Evolutionary conservation across 2,329 filamentous ascomycete species (phyloP).

Genomic region (Tolypocladium amazonense): DNA sequence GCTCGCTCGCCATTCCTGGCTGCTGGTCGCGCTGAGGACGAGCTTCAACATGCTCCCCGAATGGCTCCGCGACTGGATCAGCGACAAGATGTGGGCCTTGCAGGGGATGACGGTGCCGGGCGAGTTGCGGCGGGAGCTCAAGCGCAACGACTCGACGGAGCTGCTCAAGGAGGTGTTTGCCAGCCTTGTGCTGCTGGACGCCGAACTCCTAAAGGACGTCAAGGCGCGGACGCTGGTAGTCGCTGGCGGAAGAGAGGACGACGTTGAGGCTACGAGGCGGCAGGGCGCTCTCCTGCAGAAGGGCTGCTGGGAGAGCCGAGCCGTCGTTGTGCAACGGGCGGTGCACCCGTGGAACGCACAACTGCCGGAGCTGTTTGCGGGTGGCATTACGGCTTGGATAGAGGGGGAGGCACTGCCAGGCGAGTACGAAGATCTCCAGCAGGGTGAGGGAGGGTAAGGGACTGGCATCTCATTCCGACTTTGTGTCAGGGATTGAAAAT

Average conservation of each 20-base stretch:
- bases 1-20: constrained; percentile 13
- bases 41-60: constrained; percentile 15
- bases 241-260: constrained; percentile 21
- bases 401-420: constrained; percentile 14
- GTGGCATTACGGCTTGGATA: constrained; percentile 24
- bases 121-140: not conserved
- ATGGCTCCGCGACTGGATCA: constrained; percentile 4
- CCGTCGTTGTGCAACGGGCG: constrained; percentile 22
- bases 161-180: not conserved
- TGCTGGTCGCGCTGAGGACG: constrained; percentile 6
- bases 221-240: constrained; percentile 16
- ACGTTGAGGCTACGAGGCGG: constrained; percentile 17
- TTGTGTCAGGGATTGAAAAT: not conserved
- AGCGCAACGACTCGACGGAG: not conserved
- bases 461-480: not conserved
- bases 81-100: constrained; percentile 5
- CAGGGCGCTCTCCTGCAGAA: constrained; percentile 15
- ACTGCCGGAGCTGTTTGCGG: constrained; percentile 25
- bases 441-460: not conserved
- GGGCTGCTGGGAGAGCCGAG: constrained; percentile 14
- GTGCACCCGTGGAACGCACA: constrained; percentile 31
- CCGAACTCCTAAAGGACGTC: not conserved
- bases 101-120: not conserved
- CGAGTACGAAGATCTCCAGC: constrained; percentile 10
- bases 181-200: not conserved